Evolutionary conservation across 768 basidiomycete species (phyloP), one percentile per base, ranked within the genome.

Genomic region (Tulasnella sp.): DNA sequence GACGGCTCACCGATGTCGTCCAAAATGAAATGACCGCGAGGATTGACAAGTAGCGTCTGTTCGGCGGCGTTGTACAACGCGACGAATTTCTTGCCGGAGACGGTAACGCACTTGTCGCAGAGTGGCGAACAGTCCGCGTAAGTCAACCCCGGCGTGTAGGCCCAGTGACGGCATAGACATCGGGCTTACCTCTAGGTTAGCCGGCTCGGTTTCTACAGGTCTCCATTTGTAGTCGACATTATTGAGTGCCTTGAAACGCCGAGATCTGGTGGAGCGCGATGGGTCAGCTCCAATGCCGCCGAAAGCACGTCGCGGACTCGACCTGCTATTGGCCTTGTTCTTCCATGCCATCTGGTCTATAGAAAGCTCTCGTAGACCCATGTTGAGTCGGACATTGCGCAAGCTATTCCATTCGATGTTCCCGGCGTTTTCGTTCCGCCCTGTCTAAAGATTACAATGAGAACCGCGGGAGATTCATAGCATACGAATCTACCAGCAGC

Each of bases 281-380:
- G 76, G 17, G 37, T 62, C 16, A 52, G 41, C 6, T 29, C n/a
- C 34, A 17, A 52, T 17, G 17, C 69, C 19, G 47, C 16, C 29
- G 34, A 32, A 29, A 16, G 22, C 69, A n/a, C 34, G 11, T 32
- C 34, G 14, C 0, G 34, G 52, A 22, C 19, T 70, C 69, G 73
- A 86, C 87, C 82, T 81, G 83, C 87, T 86, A 16, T 78, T 80
- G 11, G 79, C 74, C 71, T 84, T 86, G 78, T 87, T 87, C 37
- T 76, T 73, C 75, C 78, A 84, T 59, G 87, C 83, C 73, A 87
- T 77, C 69, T 87, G 85, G 69, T 81, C 78, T 47, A 86, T 80
- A 62, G 81, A 75, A 35, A 83, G 74, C 84, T 84, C 40, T 26
- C 29, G 36, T 19, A 83, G 76, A 8, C 86, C 87, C 76, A 86